phyloP scores from a whole-genome alignment of 2,329 filamentous ascomycete genomes.

The Claviceps humidiphila region DNA sequence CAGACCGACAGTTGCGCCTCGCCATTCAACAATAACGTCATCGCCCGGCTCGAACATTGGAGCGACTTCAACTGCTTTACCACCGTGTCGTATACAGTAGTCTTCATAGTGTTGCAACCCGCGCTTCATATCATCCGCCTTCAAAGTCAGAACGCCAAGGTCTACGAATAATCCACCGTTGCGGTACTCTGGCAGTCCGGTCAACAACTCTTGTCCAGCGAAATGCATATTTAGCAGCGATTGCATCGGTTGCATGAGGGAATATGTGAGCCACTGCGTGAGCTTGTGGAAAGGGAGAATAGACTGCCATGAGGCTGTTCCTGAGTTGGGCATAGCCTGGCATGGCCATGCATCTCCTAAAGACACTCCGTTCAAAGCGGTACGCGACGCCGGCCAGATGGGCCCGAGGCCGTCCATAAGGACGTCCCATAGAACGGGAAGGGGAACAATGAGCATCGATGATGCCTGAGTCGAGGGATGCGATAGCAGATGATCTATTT shows the following conservation, averaged over 20 bases:
- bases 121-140: conserved; percentile 53
- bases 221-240: conserved; percentile 70
- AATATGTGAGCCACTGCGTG: conserved; percentile 90
- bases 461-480: conserved; percentile 83
- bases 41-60: conserved; percentile 46
- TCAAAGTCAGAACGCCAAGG: conserved; percentile 67
- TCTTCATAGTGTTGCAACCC: conserved; percentile 51
- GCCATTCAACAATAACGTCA: conserved; percentile 52
- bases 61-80: conserved; percentile 42
- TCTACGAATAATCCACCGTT: conserved; percentile 84
- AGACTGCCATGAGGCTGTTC: conserved; percentile 50
- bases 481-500: conserved; percentile 67
- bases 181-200: conserved; percentile 80
- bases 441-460: conserved; percentile 71
- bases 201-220: conserved; percentile 67
- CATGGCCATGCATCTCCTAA: conserved; percentile 94
- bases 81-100: conserved; percentile 59
- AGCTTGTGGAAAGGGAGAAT: conserved; percentile 90
- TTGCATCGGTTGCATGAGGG: conserved; percentile 82
- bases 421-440: conserved; percentile 81
- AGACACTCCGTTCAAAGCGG: conserved; percentile 71
- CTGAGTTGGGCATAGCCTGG: conserved; percentile 56
- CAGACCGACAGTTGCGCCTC: conserved; percentile 48
- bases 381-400: conserved; percentile 83
- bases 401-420: conserved; percentile 75